phyloP scores from a whole-genome alignment of 805 yeast species.

The Hanseniaspora lindneri region DNA sequence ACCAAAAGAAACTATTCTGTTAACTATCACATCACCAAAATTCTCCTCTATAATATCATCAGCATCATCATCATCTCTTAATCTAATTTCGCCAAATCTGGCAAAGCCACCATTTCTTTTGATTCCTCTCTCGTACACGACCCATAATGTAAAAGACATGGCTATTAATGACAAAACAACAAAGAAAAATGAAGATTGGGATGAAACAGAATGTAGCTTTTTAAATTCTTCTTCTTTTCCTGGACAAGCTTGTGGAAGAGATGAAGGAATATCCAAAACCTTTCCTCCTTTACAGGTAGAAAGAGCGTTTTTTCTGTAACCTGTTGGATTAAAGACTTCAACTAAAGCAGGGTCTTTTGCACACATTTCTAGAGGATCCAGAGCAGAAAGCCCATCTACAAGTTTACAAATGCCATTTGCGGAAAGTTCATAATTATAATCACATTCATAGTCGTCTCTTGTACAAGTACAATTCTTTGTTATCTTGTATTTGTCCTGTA shows the following conservation, averaged over 20 bases:
- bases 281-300: constrained; percentile 80
- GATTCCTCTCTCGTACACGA: constrained; percentile 71
- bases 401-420: constrained; percentile 75
- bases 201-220: constrained; percentile 42
- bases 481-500: constrained; percentile 44
- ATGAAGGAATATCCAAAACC: constrained; percentile 43
- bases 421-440: constrained; percentile 63
- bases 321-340: constrained; percentile 80
- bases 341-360: constrained; percentile 38
- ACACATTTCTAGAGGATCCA: constrained; percentile 54
- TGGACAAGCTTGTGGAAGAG: constrained; percentile 67
- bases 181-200: constrained; percentile 42
- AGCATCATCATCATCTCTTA: constrained; percentile 58
- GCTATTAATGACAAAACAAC: constrained; percentile 44
- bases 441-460: constrained; percentile 86
- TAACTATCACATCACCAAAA: constrained; percentile 45
- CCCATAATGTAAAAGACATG: constrained; percentile 47
- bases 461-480: constrained; percentile 69
- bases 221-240: constrained; percentile 62
- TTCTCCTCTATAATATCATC: constrained; percentile 59
- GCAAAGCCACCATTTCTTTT: constrained; percentile 65
- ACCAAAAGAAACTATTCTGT: constrained; percentile 47
- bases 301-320: constrained; percentile 75
- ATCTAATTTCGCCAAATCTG: constrained; percentile 73
- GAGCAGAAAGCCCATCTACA: constrained; percentile 60